These are phyloP conservation scores for Triticum turgidum DNA, from an alignment of 176 grass and related monocot species.

Conservation along the genomic window DNA sequence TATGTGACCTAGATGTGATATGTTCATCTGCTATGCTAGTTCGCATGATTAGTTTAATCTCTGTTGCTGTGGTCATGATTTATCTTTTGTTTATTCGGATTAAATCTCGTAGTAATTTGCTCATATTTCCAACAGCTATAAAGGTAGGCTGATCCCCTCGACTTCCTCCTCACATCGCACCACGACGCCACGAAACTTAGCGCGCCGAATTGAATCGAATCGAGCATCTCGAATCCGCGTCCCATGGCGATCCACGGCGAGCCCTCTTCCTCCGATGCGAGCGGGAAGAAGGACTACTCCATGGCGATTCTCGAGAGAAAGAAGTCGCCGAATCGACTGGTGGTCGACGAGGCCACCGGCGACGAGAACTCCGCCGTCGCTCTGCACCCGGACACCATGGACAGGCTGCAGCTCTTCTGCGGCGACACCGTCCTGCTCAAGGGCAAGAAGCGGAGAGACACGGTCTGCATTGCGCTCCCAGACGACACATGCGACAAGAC, in stretches of 20 bases:
- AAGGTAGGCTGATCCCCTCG: neutral
- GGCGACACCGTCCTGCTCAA: conserved; percentile 77
- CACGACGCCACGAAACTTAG: neutral
- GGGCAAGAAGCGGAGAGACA: conserved; percentile 84
- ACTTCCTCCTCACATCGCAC: neutral
- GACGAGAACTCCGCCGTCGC: conserved; percentile 76
- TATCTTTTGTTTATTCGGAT: no score
- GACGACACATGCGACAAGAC: conserved; percentile 77
- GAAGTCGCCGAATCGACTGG: conserved; percentile 59
- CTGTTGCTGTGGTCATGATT: no score
- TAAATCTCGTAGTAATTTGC: no score
- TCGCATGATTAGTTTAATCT: no score
- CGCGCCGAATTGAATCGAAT: neutral
- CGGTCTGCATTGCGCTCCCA: conserved; percentile 62
- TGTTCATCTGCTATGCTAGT: no score
- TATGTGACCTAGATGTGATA: no score
- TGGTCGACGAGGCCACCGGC: conserved; percentile 73
- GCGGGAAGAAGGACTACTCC: conserved; percentile 72
- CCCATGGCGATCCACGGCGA: neutral
- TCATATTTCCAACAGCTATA: neutral
- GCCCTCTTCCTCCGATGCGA: neutral
- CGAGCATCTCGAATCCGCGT: neutral
- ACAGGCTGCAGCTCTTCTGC: conserved; percentile 72
- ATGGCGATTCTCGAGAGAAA: conserved; percentile 76
- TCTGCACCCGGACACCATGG: conserved; percentile 71